These are phyloP conservation scores for Ustilago cynodontis DNA, from an alignment of 1,284 basidiomycete genomes.

Conservation along the genomic window DNA sequence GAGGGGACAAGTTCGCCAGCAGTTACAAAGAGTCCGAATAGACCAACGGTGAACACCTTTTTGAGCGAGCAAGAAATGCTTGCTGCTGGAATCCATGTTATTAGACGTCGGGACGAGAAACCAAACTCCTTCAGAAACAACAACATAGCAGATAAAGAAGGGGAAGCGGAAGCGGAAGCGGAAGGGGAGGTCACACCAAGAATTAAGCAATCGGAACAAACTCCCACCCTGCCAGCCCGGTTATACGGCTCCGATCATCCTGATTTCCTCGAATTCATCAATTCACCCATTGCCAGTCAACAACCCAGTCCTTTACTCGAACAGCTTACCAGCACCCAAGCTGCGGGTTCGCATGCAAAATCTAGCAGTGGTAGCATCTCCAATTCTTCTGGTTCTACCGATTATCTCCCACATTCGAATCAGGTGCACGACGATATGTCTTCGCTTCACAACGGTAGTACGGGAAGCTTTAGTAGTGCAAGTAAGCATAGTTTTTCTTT, in stretches of 20 bases:
- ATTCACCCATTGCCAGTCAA: slow-evolving; percentile 32
- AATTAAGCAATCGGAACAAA: slow-evolving; percentile 9
- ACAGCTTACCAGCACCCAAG: slow-evolving; percentile 18
- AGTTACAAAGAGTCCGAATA: slow-evolving; percentile 12
- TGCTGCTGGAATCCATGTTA: slow-evolving; percentile 50
- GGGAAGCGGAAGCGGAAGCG: too few species aligned
- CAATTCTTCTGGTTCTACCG: slow-evolving; percentile 22
- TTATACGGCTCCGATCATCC: slow-evolving; percentile 45
- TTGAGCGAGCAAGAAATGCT: slow-evolving; percentile 50
- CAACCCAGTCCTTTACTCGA: slow-evolving; percentile 25
- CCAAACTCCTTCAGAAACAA: too few species aligned
- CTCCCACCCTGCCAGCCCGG: slow-evolving; percentile 25
- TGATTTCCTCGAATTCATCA: slow-evolving; percentile 50
- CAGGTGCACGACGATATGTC: slow-evolving; percentile 13
- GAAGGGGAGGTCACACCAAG: not conserved
- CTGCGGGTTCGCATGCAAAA: slow-evolving; percentile 23
- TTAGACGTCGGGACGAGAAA: slow-evolving; percentile 31
- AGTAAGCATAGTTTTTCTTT: slow-evolving; percentile 42
- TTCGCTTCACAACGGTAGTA: slow-evolving; percentile 35
- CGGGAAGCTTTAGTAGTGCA: slow-evolving; percentile 28
- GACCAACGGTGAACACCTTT: slow-evolving; percentile 30
- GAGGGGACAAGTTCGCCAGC: slow-evolving; percentile 7
- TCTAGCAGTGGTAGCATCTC: slow-evolving; percentile 38
- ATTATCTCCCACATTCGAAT: slow-evolving; percentile 23
- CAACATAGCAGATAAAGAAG: too few species aligned